phyloP scores from a whole-genome alignment of 1,284 basidiomycete genomes.

The Melampsora larici-populina region DNA sequence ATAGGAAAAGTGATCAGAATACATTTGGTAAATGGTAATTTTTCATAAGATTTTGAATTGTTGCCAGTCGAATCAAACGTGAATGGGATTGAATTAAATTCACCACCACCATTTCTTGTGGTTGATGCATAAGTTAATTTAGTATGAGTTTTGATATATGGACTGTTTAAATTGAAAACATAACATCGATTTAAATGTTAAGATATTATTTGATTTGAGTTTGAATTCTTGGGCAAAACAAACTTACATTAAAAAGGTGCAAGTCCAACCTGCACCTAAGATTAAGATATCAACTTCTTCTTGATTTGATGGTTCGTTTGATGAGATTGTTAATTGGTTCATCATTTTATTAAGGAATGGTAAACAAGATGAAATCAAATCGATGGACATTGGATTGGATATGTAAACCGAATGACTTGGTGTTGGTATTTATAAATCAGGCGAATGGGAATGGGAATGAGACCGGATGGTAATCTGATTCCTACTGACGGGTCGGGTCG shows the following conservation, averaged over 20 bases:
- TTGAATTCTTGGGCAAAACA: neutral
- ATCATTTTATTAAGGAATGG: neutral
- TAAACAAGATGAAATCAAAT: neutral
- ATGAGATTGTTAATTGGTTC: neutral
- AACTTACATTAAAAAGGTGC: slow-evolving; percentile 60
- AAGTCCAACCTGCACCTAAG: slow-evolving; percentile 69
- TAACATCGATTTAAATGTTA: neutral
- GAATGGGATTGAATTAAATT: slow-evolving; percentile 50
- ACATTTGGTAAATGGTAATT: slow-evolving; percentile 61
- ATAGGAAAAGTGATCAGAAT: slow-evolving; percentile 67
- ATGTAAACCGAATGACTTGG: too few relatives aligned
- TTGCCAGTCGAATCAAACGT: slow-evolving; percentile 47
- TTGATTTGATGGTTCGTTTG: neutral
- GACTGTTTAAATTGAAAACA: slow-evolving; percentile 45
- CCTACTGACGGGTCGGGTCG: too few relatives aligned
- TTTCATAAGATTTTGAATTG: slow-evolving; percentile 56
- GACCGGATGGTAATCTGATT: too few relatives aligned
- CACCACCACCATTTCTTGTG: slow-evolving; percentile 58
- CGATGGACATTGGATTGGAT: neutral
- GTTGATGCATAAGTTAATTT: slow-evolving; percentile 61
- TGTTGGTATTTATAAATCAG: too few relatives aligned
- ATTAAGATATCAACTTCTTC: slow-evolving; percentile 62
- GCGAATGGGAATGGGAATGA: too few relatives aligned
- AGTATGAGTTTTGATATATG: slow-evolving; percentile 56
- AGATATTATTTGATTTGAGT: neutral